A percentile compares a stretch with the other conserved stretches of the same genome.
Evolutionary conservation across 495 filamentous ascomycete genomes (phyloP).

Genomic region (Tricharina praecox): DNA sequence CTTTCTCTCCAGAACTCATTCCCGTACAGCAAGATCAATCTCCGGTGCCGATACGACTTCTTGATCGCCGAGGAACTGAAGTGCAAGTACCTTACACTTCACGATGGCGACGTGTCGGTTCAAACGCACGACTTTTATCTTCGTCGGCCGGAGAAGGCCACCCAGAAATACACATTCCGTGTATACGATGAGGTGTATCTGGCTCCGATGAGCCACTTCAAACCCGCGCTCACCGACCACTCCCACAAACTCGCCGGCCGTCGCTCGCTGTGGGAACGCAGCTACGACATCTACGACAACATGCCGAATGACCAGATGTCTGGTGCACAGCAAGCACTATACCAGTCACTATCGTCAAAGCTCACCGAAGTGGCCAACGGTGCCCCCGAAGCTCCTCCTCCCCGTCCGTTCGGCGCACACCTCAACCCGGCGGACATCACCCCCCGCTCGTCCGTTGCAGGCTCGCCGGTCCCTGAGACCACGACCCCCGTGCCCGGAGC

Average conservation of each 20-base stretch:
- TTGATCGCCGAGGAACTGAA: conserved; percentile 89
- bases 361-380: conserved; percentile 42
- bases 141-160: conserved; percentile 70
- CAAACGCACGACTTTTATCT: conserved; percentile 76
- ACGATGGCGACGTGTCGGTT: conserved; percentile 58
- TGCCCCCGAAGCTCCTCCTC: conserved; percentile 27
- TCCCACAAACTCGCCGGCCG: conserved; percentile 58
- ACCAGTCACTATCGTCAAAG: conserved; percentile 65
- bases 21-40: conserved; percentile 82
- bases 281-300: conserved; percentile 84
- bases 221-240: conserved; percentile 72
- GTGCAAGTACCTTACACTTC: conserved; percentile 71
- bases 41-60: conserved; percentile 79
- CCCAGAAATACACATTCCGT: conserved; percentile 81
- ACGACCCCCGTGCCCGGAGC: conserved; percentile 50
- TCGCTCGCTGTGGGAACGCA: conserved; percentile 61
- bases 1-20: conserved; percentile 96
- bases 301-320: conserved; percentile 78
- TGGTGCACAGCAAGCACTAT: conserved; percentile 62
- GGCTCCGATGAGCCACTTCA: conserved; percentile 65
- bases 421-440: conserved; percentile 39
- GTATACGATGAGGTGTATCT: conserved; percentile 86
- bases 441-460: conserved; percentile 66
- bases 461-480: conserved; percentile 66
- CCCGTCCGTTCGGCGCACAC: conserved; percentile 34